A percentile compares a stretch with the other conserved stretches of the same genome.
phyloP scores from a whole-genome alignment of 2,329 filamentous ascomycete genomes.

The Polychaeton citri region DNA sequence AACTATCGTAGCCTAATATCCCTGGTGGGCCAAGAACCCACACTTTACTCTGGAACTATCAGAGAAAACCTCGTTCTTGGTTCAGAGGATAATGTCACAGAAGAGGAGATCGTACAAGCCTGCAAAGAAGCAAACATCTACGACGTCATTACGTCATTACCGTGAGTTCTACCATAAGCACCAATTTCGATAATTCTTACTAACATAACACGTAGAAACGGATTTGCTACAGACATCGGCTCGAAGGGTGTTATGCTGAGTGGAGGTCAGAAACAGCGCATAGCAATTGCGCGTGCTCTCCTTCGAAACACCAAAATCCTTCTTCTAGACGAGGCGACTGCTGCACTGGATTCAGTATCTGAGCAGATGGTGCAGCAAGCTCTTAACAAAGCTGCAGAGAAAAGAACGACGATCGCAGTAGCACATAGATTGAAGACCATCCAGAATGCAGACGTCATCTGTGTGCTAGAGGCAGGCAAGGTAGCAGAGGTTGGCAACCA shows the following conservation, averaged over 20 bases:
- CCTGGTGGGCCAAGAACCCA: constrained; percentile 27
- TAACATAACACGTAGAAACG: too few species aligned
- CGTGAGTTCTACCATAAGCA: constrained; percentile 7
- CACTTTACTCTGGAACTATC: constrained; percentile 26
- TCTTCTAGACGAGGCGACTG: constrained; percentile 28
- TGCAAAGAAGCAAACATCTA: constrained; percentile 26
- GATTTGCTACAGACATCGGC: constrained; percentile 27
- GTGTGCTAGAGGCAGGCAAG: constrained; percentile 53
- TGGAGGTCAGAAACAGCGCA: constrained; percentile 27
- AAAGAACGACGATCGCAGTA: constrained; percentile 52
- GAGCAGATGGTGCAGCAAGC: constrained; percentile 25
- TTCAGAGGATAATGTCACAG: constrained; percentile 4
- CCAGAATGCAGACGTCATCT: constrained; percentile 62
- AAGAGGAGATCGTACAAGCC: constrained; percentile 13
- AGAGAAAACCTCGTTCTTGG: constrained; percentile 27
- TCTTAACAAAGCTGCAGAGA: constrained; percentile 22
- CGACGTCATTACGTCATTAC: constrained; percentile 27
- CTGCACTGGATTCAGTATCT: constrained; percentile 26
- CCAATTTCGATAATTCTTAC: too few species aligned
- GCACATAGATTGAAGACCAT: constrained; percentile 64
- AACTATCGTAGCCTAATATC: constrained; percentile 22
- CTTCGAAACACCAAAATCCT: constrained; percentile 26
- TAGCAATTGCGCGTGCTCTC: constrained; percentile 28
- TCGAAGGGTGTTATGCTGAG: constrained; percentile 24
- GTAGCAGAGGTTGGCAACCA: constrained; percentile 47